Evolutionary conservation across 768 basidiomycete species (phyloP), one percentile per base, ranked within the genome.

Genomic region (Amyloporia xantha): DNA sequence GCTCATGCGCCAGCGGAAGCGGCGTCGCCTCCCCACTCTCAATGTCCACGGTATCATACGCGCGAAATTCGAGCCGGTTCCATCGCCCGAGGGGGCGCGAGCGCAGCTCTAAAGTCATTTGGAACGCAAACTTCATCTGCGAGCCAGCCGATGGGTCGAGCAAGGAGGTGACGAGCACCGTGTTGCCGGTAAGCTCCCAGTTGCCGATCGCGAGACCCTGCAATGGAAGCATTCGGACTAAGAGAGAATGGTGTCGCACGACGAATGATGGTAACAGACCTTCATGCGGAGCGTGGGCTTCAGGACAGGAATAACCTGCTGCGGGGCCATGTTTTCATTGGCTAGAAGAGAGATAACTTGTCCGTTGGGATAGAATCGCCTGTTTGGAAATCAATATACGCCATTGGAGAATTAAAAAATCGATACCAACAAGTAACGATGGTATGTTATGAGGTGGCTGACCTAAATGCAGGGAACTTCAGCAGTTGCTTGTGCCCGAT

Each of bases 321-420:
- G 73, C 2, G 88, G 90, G 0, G 73, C 60, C 41, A 75, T 63
- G 56, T 87, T 86, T 58, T 93, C 91, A 54, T 91, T 92, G 1
- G 86, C 76, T 13, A 94, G 76, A 2, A 93, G 75, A 20, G 90
- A 92, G 6, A 95, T 75, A 3, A 94, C 93, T 59, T 81, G 77
- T 2, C 93, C 93, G 54, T 89, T 79, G 0, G 90, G 83, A 56
- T 86, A 86, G 71, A 95, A 95, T 23, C 93, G 89, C 39, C 88
- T 91, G 47, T 11, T 41, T 15, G 37, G 33, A 54, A n/a, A n/a
- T n/a, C n/a, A n/a, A n/a, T n/a, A n/a, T n/a, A n/a, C n/a, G n/a
- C n/a, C n/a, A n/a, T n/a, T n/a, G n/a, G n/a, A n/a, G n/a, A n/a
- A n/a, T n/a, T n/a, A n/a, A n/a, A n/a, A n/a, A n/a, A n/a, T n/a